phyloP scores from a whole-genome alignment of 73 alveolate species.

The Paramecium pentaurelia region DNA sequence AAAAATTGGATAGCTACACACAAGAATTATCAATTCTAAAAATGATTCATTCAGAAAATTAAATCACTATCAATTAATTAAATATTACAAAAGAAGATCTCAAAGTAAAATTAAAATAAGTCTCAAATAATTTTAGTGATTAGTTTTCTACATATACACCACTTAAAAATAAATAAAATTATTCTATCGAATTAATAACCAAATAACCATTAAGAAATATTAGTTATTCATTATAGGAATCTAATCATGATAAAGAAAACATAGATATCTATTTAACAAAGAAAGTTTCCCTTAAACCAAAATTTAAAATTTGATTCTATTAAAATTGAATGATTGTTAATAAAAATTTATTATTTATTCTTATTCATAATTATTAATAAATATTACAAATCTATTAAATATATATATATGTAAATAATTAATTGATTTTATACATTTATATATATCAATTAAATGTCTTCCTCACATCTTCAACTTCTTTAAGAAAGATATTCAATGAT shows the following conservation, averaged over 20 bases:
- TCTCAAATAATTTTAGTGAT: background rate
- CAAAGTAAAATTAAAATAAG: background rate
- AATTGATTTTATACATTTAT: background rate
- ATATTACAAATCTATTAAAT: background rate
- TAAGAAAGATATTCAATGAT: background rate
- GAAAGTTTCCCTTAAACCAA: background rate
- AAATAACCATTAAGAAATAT: background rate
- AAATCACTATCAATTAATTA: background rate
- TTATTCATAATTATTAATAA: background rate
- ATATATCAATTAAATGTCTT: constrained; percentile 37
- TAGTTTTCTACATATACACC: background rate
- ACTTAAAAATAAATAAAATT: background rate
- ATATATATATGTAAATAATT: background rate
- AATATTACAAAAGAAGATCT: background rate
- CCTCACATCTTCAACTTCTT: constrained; percentile 34
- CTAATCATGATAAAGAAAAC: background rate
- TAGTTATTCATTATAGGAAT: background rate
- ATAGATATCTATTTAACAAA: background rate
- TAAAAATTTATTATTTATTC: background rate
- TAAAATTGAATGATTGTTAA: background rate
- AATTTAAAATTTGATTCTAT: background rate
- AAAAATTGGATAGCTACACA: background rate
- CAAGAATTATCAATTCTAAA: background rate
- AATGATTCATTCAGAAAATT: background rate
- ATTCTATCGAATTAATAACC: background rate